A percentile compares a stretch with the other conserved stretches of the same genome.
phyloP scores from a whole-genome alignment of 345 rosid genomes.

The Pelargonium nanum region DNA sequence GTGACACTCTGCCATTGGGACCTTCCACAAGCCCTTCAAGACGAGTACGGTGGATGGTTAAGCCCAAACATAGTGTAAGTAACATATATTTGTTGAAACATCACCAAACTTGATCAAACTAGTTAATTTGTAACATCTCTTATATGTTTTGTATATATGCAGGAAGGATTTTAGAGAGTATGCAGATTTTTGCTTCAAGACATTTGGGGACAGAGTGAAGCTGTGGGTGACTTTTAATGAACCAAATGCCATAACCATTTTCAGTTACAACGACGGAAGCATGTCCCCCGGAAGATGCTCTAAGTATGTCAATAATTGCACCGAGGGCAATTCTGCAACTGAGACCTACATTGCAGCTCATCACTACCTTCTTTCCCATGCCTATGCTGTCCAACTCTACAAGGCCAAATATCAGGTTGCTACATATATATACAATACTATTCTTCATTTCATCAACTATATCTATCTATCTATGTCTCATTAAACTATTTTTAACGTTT shows the following conservation, averaged over 20 bases:
- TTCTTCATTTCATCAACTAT: background rate
- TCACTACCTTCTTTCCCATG: conserved; percentile 35
- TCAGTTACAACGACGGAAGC: conserved; percentile 9
- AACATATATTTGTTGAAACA: background rate
- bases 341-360: conserved; percentile 31
- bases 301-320: conserved; percentile 13
- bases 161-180: conserved; percentile 21
- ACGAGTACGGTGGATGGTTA: conserved; percentile 36
- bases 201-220: conserved; percentile 28
- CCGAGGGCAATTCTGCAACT: conserved; percentile 16
- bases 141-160: conserved; percentile 1
- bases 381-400: conserved; percentile 27
- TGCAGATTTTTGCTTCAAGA: conserved; percentile 19
- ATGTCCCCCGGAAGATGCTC: conserved; percentile 23
- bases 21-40: conserved; percentile 37
- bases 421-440: too few relatives aligned
- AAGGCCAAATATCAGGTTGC: conserved; percentile 19
- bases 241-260: conserved; percentile 6
- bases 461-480: too few relatives aligned
- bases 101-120: background rate
- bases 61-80: conserved; percentile 30
- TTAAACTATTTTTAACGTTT: too few relatives aligned
- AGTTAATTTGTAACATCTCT: background rate
- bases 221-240: conserved; percentile 34
- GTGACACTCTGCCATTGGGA: conserved; percentile 42